Evolutionary conservation across 116 monocot genomes (phyloP), one percentile per base, ranked within the genome.

Genomic region (Zostera marina): DNA sequence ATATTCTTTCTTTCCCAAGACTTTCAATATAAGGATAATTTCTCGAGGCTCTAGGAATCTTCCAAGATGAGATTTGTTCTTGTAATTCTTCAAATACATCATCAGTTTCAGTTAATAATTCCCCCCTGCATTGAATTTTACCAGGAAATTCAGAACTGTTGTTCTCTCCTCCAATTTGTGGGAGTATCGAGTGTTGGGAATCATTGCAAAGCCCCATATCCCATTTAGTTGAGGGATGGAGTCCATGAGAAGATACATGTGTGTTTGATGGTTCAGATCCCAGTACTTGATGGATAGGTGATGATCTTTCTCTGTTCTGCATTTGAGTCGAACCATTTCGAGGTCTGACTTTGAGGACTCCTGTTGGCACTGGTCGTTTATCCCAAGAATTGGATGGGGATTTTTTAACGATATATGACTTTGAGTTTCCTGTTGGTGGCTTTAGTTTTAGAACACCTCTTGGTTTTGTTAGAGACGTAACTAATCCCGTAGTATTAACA

Each of bases 341-440:
- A 38, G 76, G 70, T 67, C 75, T 93, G 68, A 87, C 81, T 42
- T 88, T 93, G 60, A 93, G 66, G n/a, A 93, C 75, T 47, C 93
- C 93, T 68, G 79, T 92, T 9, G 87, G 87, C 9, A 43, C 57
- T 15, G 56, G 60, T 60, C 70, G 72, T 56, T 63, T 39, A 39
- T 61, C 73, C 44, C 49, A 58, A 41, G 61, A 43, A 11, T 77
- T 72, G 45, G 41, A 47, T 44, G 60, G 63, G 41, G 64, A 54
- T 20, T 53, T 10, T 54, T 60, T 72, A 58, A 54, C 44, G 13
- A 58, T 51, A 59, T 58, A 74, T 44, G 66, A 45, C 21, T 47
- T 56, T 44, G 67, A 70, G 54, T 61, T 71, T n/a, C 16, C 48
- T 61, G 72, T 72, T 6, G 51, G 59, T 44, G 76, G 56, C 66